Percentiles rank a stretch among this genome's conserved stretches.
These are phyloP conservation scores for Crithidia expoeki DNA, from an alignment of 208 protist species.

Conservation along the genomic window DNA sequence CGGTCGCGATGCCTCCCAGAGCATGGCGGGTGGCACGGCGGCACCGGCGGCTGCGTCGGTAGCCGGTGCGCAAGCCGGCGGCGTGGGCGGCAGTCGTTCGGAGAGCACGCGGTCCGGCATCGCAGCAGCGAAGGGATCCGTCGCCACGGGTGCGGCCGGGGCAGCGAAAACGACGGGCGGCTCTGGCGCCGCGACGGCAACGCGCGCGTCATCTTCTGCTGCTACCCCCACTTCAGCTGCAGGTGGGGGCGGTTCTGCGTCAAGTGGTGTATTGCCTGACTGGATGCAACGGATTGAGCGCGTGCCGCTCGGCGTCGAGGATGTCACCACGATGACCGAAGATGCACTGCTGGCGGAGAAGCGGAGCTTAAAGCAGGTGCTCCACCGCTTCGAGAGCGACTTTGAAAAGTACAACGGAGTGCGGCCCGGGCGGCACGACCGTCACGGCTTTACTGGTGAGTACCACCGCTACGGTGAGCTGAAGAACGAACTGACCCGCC, in stretches of 20 bases:
- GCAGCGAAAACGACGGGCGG: constrained; percentile 1
- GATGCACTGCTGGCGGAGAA: constrained; percentile 72
- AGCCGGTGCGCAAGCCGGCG: background rate
- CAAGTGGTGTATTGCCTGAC: constrained; percentile 2
- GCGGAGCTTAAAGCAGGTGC: constrained; percentile 73
- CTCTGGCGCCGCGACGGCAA: constrained; percentile 5
- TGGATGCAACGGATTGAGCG: constrained; percentile 36
- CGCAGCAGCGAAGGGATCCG: constrained; percentile 13
- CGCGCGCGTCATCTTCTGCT: constrained; percentile 3
- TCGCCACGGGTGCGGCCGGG: background rate
- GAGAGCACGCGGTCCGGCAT: constrained; percentile 21
- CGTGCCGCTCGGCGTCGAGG: constrained; percentile 48
- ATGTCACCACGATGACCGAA: constrained; percentile 54
- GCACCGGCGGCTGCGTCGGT: constrained; percentile 2
- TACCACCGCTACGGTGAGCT: constrained; percentile 85
- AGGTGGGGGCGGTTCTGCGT: background rate
- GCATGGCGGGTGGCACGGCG: constrained; percentile 8
- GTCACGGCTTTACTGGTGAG: constrained; percentile 53
- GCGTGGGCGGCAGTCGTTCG: constrained; percentile 1
- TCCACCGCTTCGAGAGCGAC: constrained; percentile 82
- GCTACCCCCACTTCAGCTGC: background rate
- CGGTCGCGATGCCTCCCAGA: constrained; percentile 24
- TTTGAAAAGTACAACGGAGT: constrained; percentile 66
- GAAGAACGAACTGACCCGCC: constrained; percentile 71
- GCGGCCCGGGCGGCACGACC: constrained; percentile 62